Base-by-base conservation (phyloP, 495 filamentous ascomycete species). In the Jackrogersella minutella region DNA sequence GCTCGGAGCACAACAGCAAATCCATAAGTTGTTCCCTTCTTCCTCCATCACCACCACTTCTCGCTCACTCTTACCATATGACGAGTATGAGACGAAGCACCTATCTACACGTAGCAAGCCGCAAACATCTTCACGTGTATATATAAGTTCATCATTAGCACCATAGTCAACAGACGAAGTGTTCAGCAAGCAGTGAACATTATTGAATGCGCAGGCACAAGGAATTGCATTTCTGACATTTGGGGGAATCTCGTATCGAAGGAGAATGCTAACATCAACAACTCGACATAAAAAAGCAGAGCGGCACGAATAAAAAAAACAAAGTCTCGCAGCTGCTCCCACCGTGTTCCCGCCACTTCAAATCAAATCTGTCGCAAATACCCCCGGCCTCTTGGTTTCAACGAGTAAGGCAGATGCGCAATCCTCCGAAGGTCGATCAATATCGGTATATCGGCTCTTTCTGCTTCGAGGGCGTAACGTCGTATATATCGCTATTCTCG, bases 391-490 rank as follows among this genome's bases (percentile, higher is more conserved):
- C 50, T 14, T 10, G 31, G 7, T 5, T 39, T 41, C 6, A 11
- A 37, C 19, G 21, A 14, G 37, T 10, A 7, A n/a, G 33, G 19
- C 11, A n/a, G 5, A 22, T 36, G 34, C 19, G 19, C 8, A 26
- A 17, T n/a, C 26, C 49, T 36, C 21, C 10, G 14, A 28, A 28
- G 31, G 10, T n/a, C 21, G 30, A 33, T 58, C 71, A 81, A 60
- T 80, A 79, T 52, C 79, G 74, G 57, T 77, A 76, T 14, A 77
- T 71, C 28, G 73, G 68, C 58, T 74, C 74, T 53, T 73, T 66
- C 17, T 73, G 53, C 65, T 74, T 76, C 63, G 49, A n/a, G 16
- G 46, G 53, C 41, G 50, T 59, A 5, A 40, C 49, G 14, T 73
- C 63, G 57, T 73, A 70, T 28, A 60, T 37, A 16, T 58, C 54